Percentiles rank a stretch among this genome's conserved stretches.
Evolutionary conservation across 2,329 filamentous ascomycete genomes (phyloP).

Genomic region (Ophiocordyceps camponoti-rufipedis): DNA sequence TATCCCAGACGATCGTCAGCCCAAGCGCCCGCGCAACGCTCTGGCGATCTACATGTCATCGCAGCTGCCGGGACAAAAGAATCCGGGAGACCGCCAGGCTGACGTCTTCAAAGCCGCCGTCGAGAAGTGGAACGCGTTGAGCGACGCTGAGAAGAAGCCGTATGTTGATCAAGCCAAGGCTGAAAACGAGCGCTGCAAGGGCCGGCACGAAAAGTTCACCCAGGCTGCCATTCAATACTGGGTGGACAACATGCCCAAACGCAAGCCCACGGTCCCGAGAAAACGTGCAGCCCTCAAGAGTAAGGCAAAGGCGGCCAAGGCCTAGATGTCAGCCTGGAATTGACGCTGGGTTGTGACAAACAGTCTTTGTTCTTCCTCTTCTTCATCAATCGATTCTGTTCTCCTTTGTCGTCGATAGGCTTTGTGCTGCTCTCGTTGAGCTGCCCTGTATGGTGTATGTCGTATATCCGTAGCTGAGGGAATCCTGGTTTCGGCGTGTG

Average conservation of each 20-base stretch:
- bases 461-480: neutral
- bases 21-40: conserved; percentile 16
- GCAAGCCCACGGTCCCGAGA: neutral
- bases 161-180: conserved; percentile 15
- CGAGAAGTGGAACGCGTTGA: conserved; percentile 24
- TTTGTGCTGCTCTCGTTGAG: neutral
- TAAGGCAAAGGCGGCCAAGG: no score
- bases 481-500: neutral
- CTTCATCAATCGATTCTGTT: neutral
- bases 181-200: neutral
- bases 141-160: conserved; percentile 20
- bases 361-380: no score
- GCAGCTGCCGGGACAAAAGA: neutral
- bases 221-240: neutral
- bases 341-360: neutral
- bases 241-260: neutral
- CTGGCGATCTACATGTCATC: conserved; percentile 16
- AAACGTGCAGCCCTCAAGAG: neutral
- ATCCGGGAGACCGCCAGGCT: neutral
- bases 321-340: neutral
- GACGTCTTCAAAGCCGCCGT: conserved; percentile 10
- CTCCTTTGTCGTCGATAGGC: neutral
- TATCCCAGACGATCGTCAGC: conserved; percentile 29
- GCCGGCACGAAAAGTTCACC: conserved; percentile 5
- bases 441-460: neutral